phyloP scores from a whole-genome alignment of 345 rosid species.

The Brassica nigra region DNA sequence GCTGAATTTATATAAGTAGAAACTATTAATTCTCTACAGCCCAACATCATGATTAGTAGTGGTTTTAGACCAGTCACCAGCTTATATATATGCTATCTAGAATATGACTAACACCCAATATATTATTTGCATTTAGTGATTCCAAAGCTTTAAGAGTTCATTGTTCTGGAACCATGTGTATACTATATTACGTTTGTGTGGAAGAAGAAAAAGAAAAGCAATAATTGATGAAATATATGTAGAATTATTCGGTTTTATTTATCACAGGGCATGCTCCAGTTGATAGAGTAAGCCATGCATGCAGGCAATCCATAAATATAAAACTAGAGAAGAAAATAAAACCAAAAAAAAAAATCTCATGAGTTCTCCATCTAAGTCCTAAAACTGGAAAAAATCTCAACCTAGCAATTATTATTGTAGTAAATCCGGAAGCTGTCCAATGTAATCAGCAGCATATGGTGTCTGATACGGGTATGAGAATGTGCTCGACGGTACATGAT shows the following conservation, averaged over 20 bases:
- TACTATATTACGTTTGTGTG: constrained; percentile 17
- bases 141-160: constrained; percentile 56
- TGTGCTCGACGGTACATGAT: constrained; percentile 10
- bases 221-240: constrained; percentile 16
- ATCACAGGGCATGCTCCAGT: constrained; percentile 20
- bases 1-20: constrained; percentile 74
- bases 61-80: constrained; percentile 13
- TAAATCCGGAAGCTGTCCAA: constrained; percentile 14
- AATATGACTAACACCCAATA: constrained; percentile 5
- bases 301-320: constrained; percentile 22
- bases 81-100: neutral
- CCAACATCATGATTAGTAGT: neutral
- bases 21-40: constrained; percentile 8
- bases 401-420: constrained; percentile 13
- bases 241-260: constrained; percentile 25
- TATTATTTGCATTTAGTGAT: neutral
- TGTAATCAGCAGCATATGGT: constrained; percentile 26
- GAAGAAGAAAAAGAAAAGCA: neutral
- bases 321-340: neutral
- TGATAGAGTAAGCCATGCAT: constrained; percentile 26
- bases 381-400: constrained; percentile 14
- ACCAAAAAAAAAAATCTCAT: neutral
- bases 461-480: constrained; percentile 13
- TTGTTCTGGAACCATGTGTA: constrained; percentile 18
- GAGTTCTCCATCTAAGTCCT: constrained; percentile 27